Evolutionary conservation across 805 yeast genomes (phyloP), one percentile per base, ranked within the genome.

Genomic region (Wickerhamiella dianesei): DNA sequence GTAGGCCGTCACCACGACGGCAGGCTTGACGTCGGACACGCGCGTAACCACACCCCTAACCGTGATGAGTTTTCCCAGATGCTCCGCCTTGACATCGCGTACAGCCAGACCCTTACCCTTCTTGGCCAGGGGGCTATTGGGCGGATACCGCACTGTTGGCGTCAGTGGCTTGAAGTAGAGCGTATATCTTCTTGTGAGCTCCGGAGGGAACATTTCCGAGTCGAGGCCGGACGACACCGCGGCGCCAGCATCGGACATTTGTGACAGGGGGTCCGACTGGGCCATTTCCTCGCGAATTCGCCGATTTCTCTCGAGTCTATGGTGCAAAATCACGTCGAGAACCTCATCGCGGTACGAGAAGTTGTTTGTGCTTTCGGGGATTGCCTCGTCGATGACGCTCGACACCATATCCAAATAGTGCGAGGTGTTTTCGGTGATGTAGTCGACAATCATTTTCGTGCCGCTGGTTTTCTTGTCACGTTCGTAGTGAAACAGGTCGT

Each of bases 11-110:
- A 92, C 96, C 50, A 76, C 70, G 5, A 92, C 84, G 4, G 85
- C 72, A 3, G 99, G 99, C 64, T 88, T 89, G 40, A 92, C 98
- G 63, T 92, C 99, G 2, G 95, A 81, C 3, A 88, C 95, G 54
- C 98, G 73, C 6, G 97, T 92, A 44, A 89, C 86, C 54, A 92
- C 88, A 48, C 98, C 99, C 53, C 95, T 72, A 3, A 88, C 82
- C 0, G 96, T 88, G 57, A 92, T 82, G 51, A 84, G 74, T 56
- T 82, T 79, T 43, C 99, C 99, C 44, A 92, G 72, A 53, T 76
- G 79, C 36, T 72, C 68, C 51, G 96, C 96, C 60, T 79, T 81
- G 49, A 92, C 80, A 53, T 87, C 88, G 64, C 99, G 77, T 4
- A 92, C 97, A 2, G 96, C 82, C 48, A 85, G 66, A 1, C 92